Evolutionary conservation across 2,329 filamentous ascomycete species (phyloP), one percentile per base, ranked within the genome.

Genomic region (Diaporthe ampelina): DNA sequence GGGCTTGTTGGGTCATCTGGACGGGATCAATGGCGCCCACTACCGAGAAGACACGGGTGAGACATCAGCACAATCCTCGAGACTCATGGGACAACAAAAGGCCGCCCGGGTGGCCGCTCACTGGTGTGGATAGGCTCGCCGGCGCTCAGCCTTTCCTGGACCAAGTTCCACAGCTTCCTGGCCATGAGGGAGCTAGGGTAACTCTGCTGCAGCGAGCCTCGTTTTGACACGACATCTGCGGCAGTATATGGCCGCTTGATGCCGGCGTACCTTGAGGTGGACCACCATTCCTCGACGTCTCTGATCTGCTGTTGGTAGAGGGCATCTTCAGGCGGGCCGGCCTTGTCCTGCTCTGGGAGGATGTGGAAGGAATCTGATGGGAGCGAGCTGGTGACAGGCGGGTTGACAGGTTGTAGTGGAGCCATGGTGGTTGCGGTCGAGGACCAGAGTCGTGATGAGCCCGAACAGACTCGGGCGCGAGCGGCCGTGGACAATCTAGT

Each of bases 21-120:
- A 98, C 92, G n/a, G 97, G 97, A 81, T 99, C 97, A 84, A 99
- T 97, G 75, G 95, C 97, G 79, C 97, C 97, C 94, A 99, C 94
- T 96, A 76, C 40, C 73, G 0, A 70, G 8, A 5, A 72, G 8
- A 8, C 24, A 13, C 29, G 50, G 40, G 61, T 19, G 24, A n/a
- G 1, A 50, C 19, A 57, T 69, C 45, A 59, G 63, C 40, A 73
- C 45, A 57, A 9, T 17, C 35, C 35, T 32, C n/a, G 52, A n/a
- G 52, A 50, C 37, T 19, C 15, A 35, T 24, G 11, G 37, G 9
- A 35, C 13, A 3, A 3, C 17, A 52, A 24, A 19, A 24, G 15
- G 19, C 13, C 3, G 3, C 26, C 15, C 3, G 9, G n/a, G 63
- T n/a, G 7, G n/a, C 11, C 8, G 45, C 48, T 72, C 45, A 96